Percentiles rank a stretch among this genome's conserved stretches.
These are phyloP conservation scores for Colletotrichum sp. DNA, from an alignment of 2,329 filamentous ascomycete genomes.

Conservation along the genomic window DNA sequence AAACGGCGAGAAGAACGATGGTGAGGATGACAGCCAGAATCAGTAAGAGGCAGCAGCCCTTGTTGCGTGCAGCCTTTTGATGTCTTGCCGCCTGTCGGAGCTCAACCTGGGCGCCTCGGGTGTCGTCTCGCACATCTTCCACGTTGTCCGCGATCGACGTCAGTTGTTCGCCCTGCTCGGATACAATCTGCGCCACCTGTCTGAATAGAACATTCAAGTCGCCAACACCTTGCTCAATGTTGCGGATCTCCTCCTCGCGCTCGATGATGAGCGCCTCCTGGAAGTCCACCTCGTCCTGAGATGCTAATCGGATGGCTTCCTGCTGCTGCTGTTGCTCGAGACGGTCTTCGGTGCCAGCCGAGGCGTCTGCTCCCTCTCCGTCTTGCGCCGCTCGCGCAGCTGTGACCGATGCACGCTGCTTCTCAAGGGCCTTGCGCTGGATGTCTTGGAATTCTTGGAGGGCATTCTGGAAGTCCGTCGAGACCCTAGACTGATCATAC, in stretches of 20 bases:
- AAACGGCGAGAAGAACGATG: slow-evolving; percentile 86
- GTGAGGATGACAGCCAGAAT: slow-evolving; percentile 89
- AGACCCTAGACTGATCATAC: slow-evolving; percentile 94
- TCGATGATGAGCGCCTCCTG: slow-evolving; percentile 95
- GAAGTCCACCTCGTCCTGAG: slow-evolving; percentile 96
- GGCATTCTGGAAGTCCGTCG: slow-evolving; percentile 88
- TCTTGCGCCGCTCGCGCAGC: slow-evolving; percentile 84
- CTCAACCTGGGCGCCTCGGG: slow-evolving; percentile 84
- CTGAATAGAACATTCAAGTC: slow-evolving; percentile 97
- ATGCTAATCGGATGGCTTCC: slow-evolving; percentile 80
- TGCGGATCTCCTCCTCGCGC: slow-evolving; percentile 94
- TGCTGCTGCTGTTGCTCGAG: slow-evolving; percentile 62
- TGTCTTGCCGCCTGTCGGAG: slow-evolving; percentile 85
- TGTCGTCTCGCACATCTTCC: slow-evolving; percentile 80
- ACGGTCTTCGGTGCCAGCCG: slow-evolving; percentile 31
- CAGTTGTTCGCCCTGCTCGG: slow-evolving; percentile 88
- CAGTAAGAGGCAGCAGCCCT: slow-evolving; percentile 89
- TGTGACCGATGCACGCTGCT: slow-evolving; percentile 84
- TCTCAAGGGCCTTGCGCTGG: slow-evolving; percentile 90
- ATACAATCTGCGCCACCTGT: slow-evolving; percentile 97
- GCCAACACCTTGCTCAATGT: slow-evolving; percentile 95
- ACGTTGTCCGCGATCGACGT: slow-evolving; percentile 91
- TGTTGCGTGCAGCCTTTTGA: slow-evolving; percentile 94
- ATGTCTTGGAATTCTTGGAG: slow-evolving; percentile 90
- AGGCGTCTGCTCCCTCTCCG: slow-evolving; percentile 34